Conservation (phyloP, 2,329 filamentous ascomycete genomes). For the Fusarium kyushuense region DNA sequence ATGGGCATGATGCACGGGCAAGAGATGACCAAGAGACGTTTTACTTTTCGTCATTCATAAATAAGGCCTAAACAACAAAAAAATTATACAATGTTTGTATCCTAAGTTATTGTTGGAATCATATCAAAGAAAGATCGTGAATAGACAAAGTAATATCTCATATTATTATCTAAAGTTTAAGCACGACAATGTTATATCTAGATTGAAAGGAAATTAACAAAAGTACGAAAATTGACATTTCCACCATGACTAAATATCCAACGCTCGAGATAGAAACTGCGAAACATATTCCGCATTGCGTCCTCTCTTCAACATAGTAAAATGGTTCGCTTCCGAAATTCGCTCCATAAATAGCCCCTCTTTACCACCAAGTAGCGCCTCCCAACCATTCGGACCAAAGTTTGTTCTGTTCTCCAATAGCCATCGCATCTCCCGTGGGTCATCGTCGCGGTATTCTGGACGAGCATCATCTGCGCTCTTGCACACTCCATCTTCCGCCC, state of each 20-base stretch:
- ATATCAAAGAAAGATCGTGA: no score
- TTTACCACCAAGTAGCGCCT: constrained; percentile 18
- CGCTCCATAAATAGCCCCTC: constrained; percentile 5
- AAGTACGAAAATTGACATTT: no score
- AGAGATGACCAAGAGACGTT: background rate
- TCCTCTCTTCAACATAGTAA: constrained; percentile 23
- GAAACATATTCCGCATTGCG: constrained; percentile 7
- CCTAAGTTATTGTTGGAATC: rapidly evolving
- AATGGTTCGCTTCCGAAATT: constrained; percentile 18
- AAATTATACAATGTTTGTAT: rapidly evolving
- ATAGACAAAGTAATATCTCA: no score
- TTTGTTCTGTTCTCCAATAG: constrained; percentile 79
- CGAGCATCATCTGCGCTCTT: constrained; percentile 73
- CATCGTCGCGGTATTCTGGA: constrained; percentile 56
- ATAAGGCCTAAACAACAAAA: background rate
- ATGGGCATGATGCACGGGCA: background rate
- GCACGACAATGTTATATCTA: no score
- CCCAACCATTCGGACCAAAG: constrained; percentile 59
- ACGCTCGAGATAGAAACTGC: constrained; percentile 1
- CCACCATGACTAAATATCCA: background rate
- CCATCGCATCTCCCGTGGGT: constrained; percentile 75
- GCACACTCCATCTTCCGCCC: constrained; percentile 81
- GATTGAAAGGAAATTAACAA: no score
- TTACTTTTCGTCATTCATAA: background rate
- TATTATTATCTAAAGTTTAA: no score